phyloP scores from a whole-genome alignment of 371 early-diverging fungal genomes.

The Actinomucor elegans region DNA sequence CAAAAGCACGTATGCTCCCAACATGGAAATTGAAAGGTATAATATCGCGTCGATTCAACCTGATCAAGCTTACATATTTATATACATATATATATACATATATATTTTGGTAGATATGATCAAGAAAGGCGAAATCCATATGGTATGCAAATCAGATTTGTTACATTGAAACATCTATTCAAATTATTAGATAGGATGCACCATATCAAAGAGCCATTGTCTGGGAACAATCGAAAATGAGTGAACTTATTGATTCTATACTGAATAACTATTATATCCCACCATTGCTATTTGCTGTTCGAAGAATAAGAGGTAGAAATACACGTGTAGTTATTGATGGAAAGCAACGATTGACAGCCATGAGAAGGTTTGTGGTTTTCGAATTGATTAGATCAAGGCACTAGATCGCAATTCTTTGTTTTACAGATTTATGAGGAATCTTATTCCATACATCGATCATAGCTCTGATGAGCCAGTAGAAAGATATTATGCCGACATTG shows the following conservation, averaged over 20 bases:
- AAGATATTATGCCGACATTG: constrained; percentile 3
- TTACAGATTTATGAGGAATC: constrained; percentile 39
- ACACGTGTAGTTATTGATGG: constrained; percentile 38
- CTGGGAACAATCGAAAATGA: constrained; percentile 32
- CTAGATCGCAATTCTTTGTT: background rate
- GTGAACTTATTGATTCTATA: constrained; percentile 34
- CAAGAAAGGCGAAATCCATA: background rate
- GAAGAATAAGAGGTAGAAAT: background rate
- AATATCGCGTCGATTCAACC: too few relatives aligned
- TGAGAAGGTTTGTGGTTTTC: constrained; percentile 20
- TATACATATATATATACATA: too few relatives aligned
- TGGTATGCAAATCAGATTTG: background rate
- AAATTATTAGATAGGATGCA: constrained; percentile 21
- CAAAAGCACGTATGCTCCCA: too few relatives aligned
- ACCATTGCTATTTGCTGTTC: constrained; percentile 29
- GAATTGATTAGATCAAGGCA: too few relatives aligned
- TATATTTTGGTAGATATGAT: constrained; percentile 7
- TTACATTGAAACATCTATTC: background rate
- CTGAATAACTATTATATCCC: constrained; percentile 40
- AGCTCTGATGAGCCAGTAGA: constrained; percentile 1
- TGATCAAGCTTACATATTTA: too few relatives aligned
- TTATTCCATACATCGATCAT: constrained; percentile 28
- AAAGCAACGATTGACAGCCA: constrained; percentile 38
- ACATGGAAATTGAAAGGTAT: constrained; percentile 12
- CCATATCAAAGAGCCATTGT: constrained; percentile 42